Percentiles rank a stretch among this genome's conserved stretches.
These are phyloP conservation scores for Trichoderma orchidacearum DNA, from an alignment of 495 filamentous ascomycete species.

Conservation along the genomic window DNA sequence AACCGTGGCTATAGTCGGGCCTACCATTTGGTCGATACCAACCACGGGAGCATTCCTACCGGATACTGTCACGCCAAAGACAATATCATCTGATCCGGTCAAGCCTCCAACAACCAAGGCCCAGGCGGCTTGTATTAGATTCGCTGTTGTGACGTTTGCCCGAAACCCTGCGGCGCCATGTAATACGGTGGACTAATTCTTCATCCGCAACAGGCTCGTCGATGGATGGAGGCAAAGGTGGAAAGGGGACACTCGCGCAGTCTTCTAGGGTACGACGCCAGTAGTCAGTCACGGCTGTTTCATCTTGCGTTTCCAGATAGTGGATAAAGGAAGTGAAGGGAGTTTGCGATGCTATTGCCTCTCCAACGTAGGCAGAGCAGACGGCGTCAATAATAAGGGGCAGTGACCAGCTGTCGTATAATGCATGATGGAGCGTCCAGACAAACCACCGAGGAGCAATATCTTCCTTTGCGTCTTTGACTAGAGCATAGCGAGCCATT, in stretches of 20 bases:
- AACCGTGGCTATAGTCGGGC: constrained; percentile 37
- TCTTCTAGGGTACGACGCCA: background rate
- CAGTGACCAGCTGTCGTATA: constrained; percentile 54
- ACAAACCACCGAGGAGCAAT: constrained; percentile 25
- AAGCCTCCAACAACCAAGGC: constrained; percentile 31
- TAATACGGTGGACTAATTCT: background rate
- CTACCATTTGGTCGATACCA: constrained; percentile 35
- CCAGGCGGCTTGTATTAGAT: constrained; percentile 41
- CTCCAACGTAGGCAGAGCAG: constrained; percentile 12
- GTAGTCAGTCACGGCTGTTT: background rate
- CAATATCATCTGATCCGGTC: constrained; percentile 32
- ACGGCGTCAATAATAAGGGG: constrained; percentile 32
- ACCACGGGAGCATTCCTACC: constrained; percentile 37
- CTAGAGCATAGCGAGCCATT: constrained; percentile 10
- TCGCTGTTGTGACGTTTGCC: constrained; percentile 29
- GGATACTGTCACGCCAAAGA: constrained; percentile 42
- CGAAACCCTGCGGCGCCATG: background rate
- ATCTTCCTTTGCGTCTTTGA: constrained; percentile 4
- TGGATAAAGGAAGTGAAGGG: background rate
- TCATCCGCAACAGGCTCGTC: background rate
- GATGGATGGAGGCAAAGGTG: background rate
- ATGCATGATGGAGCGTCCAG: constrained; percentile 47
- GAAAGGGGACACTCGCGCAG: background rate
- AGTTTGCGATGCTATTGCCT: background rate
- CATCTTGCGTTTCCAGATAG: background rate